Evolutionary conservation across 805 yeast genomes (phyloP), one percentile per base, ranked within the genome.

Genomic region (Ogataea degrootiae): DNA sequence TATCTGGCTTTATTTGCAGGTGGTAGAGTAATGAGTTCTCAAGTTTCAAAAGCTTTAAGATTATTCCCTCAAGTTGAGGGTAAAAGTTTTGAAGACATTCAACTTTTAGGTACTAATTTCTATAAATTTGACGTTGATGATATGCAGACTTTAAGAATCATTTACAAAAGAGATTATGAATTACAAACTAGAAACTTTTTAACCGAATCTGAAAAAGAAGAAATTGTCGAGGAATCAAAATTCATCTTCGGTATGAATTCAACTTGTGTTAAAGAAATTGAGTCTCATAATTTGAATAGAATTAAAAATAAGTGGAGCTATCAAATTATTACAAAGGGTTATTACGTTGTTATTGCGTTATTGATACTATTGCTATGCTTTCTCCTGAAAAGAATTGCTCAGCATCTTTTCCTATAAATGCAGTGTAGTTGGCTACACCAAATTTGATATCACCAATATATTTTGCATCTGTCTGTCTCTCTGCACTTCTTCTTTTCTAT

Each of bases 1-100:
- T 87, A 87, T 66, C 69, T 87, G 60, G 96, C 94, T 0, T 74
- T 87, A 43, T 87, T 87, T 69, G 96, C 96, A 2, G 96, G 96
- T 43, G 96, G 95, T 16, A 73, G 82, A 52, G 72, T 87, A 34
- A 75, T 88, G 79, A 71, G 83, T 50, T 81, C 90, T 0, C 77
- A 82, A 16, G 66, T 87, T 29, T 71, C 82, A 43, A 79, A 76
- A 58, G 83, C 89, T 22, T 69, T 83, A 6, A 87, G 90, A 2
- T 66, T 87, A 47, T 85, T 86, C 74, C 95, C 96, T 9, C 82
- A 83, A 55, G 77, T 83, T 41, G 78, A 78, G 46, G 88, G 87
- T 26, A 71, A 80, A 55, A 64, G 78, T n/a, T 80, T 79, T 45
- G 83, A 76, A 42, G 88, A 86, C 46, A 75, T 85, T 42, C 75